phyloP scores from a whole-genome alignment of 164 flowering plant species.

The Cinnamomum micranthum region DNA sequence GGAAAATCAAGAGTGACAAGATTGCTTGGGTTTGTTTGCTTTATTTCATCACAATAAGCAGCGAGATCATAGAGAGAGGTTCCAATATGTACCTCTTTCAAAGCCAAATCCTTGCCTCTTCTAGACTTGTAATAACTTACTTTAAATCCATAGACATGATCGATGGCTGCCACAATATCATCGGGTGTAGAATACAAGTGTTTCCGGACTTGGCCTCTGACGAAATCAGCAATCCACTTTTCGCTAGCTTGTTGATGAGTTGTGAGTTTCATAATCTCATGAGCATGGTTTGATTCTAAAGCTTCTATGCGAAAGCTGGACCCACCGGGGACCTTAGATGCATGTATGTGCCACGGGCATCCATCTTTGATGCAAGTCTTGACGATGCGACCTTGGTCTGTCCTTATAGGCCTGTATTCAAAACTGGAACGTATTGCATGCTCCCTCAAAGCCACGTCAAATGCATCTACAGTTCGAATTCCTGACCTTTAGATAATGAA shows the following conservation, averaged over 20 bases:
- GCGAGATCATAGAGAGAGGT: background rate
- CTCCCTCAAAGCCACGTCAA: background rate
- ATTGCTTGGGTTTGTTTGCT: background rate
- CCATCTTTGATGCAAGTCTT: background rate
- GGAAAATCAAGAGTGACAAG: background rate
- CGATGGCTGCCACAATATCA: background rate
- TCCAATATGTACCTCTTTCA: background rate
- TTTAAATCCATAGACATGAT: background rate
- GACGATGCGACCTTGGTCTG: background rate
- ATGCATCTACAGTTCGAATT: background rate
- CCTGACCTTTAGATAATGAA: background rate
- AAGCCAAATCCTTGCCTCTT: background rate
- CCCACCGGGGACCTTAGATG: background rate
- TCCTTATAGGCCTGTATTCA: background rate
- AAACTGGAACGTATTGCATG: background rate
- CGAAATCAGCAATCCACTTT: background rate
- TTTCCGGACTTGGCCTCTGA: background rate
- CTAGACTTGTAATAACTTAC: background rate
- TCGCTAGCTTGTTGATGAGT: background rate
- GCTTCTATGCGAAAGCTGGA: background rate
- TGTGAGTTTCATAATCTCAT: too few species aligned
- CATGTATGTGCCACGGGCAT: slow-evolving; percentile 3
- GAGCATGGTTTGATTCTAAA: background rate
- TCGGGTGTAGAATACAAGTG: background rate
- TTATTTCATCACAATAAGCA: background rate